Base-by-base conservation (phyloP, 129 eudicot species). In the Apium graveolens region DNA sequence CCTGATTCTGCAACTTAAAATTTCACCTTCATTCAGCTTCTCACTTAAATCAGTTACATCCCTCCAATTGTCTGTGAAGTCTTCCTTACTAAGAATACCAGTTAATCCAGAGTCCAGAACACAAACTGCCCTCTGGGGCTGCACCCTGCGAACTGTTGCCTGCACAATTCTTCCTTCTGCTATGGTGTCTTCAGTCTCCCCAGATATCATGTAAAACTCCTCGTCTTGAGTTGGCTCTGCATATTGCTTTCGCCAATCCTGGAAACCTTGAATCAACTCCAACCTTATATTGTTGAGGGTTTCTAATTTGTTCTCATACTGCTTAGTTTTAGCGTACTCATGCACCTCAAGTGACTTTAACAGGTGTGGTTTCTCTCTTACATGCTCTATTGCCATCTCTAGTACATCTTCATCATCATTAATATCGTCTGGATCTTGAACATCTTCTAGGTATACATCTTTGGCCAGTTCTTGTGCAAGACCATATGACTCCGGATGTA, bases 391-490 rank as follows among this genome's bases (percentile, higher is more conserved):
- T 12, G 97, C 98, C 86, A 83, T 83, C 75, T 95, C 98, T 32
- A 86, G 80, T 72, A 86, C 71, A 57, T 89, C 98, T 46, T 95
- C 98, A 45, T 91, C 96, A 53, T 92, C 96, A 79, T 78, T 81
- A 41, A 57, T 81, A 38, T 84, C 92, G 20, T 91, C 91, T 10
- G 85, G 89, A 12, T 91, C 91, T 10, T 86, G 89, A 12, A 79
- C 82, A 86, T 90, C 92, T 76, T 78, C 89, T 16, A 49, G 85
- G 51, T 86, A 95, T 57, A 91, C 83, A 74, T 90, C 96, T 87
- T 90, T 95, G 75, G 97, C 98, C 78, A 95, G 82, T 72, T 90
- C 97, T 39, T 95, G 94, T 68, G 98, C 98, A 35, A 91, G 90
- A 79, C 71, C 73, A 86, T 95, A 95, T 3, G 96, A 90, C 80